These are phyloP conservation scores for Colletotrichum somersetense DNA, from an alignment of 2,329 filamentous ascomycete species.

Conservation along the genomic window DNA sequence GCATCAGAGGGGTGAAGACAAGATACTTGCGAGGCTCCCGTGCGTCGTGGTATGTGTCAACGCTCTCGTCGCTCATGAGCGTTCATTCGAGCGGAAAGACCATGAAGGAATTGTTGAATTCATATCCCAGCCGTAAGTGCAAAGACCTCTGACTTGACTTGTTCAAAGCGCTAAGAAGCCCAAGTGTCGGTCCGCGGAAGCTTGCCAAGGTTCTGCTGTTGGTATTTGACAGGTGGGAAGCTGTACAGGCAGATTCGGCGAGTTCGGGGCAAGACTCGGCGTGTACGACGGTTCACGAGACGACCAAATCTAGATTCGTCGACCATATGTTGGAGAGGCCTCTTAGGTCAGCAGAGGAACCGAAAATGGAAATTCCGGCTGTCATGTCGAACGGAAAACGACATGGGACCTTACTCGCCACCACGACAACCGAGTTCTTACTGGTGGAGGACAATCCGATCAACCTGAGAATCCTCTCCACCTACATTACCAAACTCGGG, in stretches of 20 bases:
- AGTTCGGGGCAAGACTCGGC: background rate
- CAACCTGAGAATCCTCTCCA: constrained; percentile 52
- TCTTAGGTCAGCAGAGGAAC: too few relatives aligned
- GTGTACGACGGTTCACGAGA: background rate
- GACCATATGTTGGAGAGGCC: background rate
- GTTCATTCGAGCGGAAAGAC: constrained; percentile 38
- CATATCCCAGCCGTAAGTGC: constrained; percentile 52
- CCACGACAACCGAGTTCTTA: constrained; percentile 43
- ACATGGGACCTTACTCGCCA: background rate
- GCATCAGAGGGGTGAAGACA: background rate
- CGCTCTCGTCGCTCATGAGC: constrained; percentile 46
- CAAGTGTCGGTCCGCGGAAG: constrained; percentile 52
- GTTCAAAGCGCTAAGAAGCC: background rate
- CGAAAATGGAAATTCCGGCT: background rate
- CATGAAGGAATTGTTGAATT: constrained; percentile 3
- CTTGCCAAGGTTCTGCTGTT: constrained; percentile 49
- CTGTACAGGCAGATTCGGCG: too few relatives aligned
- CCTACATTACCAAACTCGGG: constrained; percentile 52
- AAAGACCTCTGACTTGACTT: too few relatives aligned
- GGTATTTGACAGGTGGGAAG: background rate
- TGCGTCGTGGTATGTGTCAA: constrained; percentile 50
- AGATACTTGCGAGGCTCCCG: background rate
- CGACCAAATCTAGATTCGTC: background rate
- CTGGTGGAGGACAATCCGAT: constrained; percentile 58
- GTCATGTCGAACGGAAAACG: too few relatives aligned